Base-by-base conservation (phyloP, 2,329 filamentous ascomycete genomes). In the Fusarium pseudograminearum region DNA sequence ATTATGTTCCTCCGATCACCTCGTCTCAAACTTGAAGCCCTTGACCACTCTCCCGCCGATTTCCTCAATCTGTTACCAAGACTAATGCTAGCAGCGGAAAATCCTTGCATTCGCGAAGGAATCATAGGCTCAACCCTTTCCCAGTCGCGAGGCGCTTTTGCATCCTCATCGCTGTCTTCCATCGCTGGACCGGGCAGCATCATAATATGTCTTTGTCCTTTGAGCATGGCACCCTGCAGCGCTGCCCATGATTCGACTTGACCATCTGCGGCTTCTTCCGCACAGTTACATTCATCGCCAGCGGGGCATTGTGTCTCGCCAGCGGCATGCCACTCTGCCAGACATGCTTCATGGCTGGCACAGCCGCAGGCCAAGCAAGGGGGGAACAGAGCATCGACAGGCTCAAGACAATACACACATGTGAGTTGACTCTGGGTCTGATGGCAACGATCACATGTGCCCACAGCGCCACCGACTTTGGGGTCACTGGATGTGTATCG, bases 331-430 rank as follows among this genome's bases (percentile, higher is more conserved):
- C 87, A 89, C 72, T 88, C 86, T 4, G 82, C 83, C 18, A 89
- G 81, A 66, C 89, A 91, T 11, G 80, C 76, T 46, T 89, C 85
- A 75, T 91, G 89, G 53, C 83, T 84, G 10, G 85, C 85, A 69
- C 89, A 91, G 15, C 89, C 89, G 67, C 89, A 91, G 14, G 84
- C 83, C 4, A 91, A 81, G 65, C 89, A 91, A 1, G 88, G 84
- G 5, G 86, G 80, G 73, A 89, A 91, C 15, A 89, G 80, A 1
- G 86, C 86, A 65, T 85, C 84, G 34, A 90, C 81, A 3, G 87
- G 87, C 67, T 90, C 87, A 50, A 85, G 80, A 70, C 89, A 91
- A 76, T 88, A 89, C 11, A 90, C 87, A 71, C 89, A 91, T 20
- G 81, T 79, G 1, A 91, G 82, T 71, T 89, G 87, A 14, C 80